These are phyloP conservation scores for Stagonosporopsis chrysanthemi DNA, from an alignment of 2,329 filamentous ascomycete species.

Conservation along the genomic window DNA sequence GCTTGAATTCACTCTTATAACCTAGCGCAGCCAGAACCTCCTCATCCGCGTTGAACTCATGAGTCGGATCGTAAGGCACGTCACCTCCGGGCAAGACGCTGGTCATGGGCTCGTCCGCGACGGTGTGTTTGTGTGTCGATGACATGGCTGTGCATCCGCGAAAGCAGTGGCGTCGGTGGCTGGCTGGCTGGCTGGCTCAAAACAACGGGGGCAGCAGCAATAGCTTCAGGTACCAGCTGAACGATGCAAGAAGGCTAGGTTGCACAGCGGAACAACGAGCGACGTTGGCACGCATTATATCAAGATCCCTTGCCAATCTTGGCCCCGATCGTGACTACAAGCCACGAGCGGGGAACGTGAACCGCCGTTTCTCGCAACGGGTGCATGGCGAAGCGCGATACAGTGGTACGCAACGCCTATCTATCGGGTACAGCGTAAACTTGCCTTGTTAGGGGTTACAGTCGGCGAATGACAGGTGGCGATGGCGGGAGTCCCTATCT, in stretches of 20 bases:
- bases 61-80: constrained; percentile 55
- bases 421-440: constrained; percentile 17
- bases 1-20: constrained; percentile 69
- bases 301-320: constrained; percentile 14
- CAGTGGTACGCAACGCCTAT: constrained; percentile 16
- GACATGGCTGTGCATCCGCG: constrained; percentile 14
- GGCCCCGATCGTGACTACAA: background rate
- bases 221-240: background rate
- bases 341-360: constrained; percentile 20
- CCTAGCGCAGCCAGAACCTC: constrained; percentile 68
- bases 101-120: constrained; percentile 61
- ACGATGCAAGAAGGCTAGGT: background rate
- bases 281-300: constrained; percentile 15
- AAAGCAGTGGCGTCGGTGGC: background rate
- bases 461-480: constrained; percentile 12
- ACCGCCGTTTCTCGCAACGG: constrained; percentile 11
- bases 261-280: constrained; percentile 2
- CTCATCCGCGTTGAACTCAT: constrained; percentile 63
- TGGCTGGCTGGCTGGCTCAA: constrained; percentile 6
- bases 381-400: constrained; percentile 9
- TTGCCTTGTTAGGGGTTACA: constrained; percentile 9
- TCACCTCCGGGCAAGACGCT: constrained; percentile 60
- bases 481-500: constrained; percentile 15
- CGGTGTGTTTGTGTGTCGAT: constrained; percentile 25
- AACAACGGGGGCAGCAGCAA: constrained; percentile 3